Percentiles rank a stretch among this genome's conserved stretches.
These are phyloP conservation scores for Apiotrichum brassicae DNA, from an alignment of 1,284 basidiomycete species.

Conservation along the genomic window DNA sequence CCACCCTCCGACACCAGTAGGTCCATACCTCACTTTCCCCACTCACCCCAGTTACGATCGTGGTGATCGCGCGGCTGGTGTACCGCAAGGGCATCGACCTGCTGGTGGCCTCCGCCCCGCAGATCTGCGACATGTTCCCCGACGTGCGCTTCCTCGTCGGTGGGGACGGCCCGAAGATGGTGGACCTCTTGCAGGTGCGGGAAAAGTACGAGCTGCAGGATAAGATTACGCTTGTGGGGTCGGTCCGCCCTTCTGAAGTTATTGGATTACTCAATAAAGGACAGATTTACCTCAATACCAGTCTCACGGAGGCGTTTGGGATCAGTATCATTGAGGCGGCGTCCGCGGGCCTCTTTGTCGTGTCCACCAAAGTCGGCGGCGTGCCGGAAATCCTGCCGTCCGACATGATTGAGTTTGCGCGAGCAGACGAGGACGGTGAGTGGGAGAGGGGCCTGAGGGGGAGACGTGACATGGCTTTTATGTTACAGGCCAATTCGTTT, in stretches of 20 bases:
- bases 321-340: slow-evolving; percentile 96
- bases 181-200: slow-evolving; percentile 91
- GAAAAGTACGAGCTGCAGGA: slow-evolving; percentile 86
- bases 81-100: slow-evolving; percentile 97
- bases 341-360: slow-evolving; percentile 87
- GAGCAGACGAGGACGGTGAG: slow-evolving; percentile 72
- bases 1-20: too few species aligned
- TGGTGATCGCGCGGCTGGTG: slow-evolving; percentile 88
- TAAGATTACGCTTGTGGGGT: slow-evolving; percentile 79
- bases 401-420: slow-evolving; percentile 89
- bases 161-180: slow-evolving; percentile 91
- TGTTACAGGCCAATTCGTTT: too few species aligned
- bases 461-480: too few species aligned
- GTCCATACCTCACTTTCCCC: not conserved
- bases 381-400: slow-evolving; percentile 90
- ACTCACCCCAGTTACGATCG: slow-evolving; percentile 71
- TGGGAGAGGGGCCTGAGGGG: slow-evolving; percentile 1
- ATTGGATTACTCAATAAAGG: slow-evolving; percentile 73
- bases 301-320: slow-evolving; percentile 93
- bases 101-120: slow-evolving; percentile 82
- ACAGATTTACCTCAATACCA: slow-evolving; percentile 90
- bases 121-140: slow-evolving; percentile 75
- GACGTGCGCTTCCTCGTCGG: slow-evolving; percentile 84
- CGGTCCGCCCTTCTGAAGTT: slow-evolving; percentile 74
- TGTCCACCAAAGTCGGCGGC: slow-evolving; percentile 88